Base-by-base conservation (phyloP, 495 filamentous ascomycete genomes). In the Aspergillus nanangensis region DNA sequence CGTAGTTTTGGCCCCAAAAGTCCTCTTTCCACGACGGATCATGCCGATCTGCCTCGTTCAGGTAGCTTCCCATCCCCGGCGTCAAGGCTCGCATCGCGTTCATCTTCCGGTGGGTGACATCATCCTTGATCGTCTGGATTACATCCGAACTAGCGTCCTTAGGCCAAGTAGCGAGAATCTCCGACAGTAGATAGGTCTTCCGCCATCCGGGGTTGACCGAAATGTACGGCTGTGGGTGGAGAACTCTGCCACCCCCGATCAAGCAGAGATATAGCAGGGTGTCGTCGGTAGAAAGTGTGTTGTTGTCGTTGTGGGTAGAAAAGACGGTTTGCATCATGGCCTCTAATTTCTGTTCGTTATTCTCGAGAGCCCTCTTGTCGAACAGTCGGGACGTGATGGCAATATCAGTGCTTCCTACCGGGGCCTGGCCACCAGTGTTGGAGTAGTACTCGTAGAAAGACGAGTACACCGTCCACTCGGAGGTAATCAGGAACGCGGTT, bases 21-120 rank as follows among this genome's bases (percentile, higher is more conserved):
- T 52, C 52, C 14, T 41, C 41, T 23, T 36, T 45, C 45, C 49
- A 57, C 38, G 24, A 19, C 5, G 57, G 48, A 20, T 49, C 38
- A 19, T 49, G 33, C 14, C 53, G 45, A 34, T 56, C 53, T 8
- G 45, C 48, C 49, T 55, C 69, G 23, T 67, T 73, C 46, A 69
- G 51, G 42, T 73, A 71, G 17, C 55, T 71, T 0, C 67, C 67
- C 8, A 58, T 57, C 10, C 44, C 18, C 1, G 66, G 67, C 2
- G 66, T 63, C 18, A 69, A 20, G 0, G 35, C 31, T 17, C 57
- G 54, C 70, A 75, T 64, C 3, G 64, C 63, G 38, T 51, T 22
- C 22, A 74, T 70, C 60, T 78, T 79, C 27, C 69, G 69, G 34
- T 72, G 64, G 3, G 77, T 79, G 21, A 81, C 61, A 44, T 71